These are phyloP conservation scores for Erysimum cheiranthoides DNA, from an alignment of 345 rosid genomes.

Conservation along the genomic window DNA sequence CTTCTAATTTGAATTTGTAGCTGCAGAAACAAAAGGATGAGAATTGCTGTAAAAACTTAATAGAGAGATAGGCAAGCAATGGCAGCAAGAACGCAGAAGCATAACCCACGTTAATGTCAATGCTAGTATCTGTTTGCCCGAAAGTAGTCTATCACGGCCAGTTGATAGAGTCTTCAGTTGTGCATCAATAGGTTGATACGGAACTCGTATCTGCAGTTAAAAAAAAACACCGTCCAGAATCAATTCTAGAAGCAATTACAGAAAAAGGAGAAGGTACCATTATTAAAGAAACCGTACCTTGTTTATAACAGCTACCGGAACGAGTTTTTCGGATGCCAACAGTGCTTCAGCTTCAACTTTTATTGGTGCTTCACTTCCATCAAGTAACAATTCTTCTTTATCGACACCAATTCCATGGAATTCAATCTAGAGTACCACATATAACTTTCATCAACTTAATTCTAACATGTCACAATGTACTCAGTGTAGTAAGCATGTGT, in stretches of 20 bases:
- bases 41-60: constrained; percentile 1
- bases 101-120: constrained; percentile 79
- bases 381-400: constrained; percentile 81
- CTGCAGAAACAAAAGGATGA: constrained; percentile 53
- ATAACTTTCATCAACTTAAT: constrained; percentile 29
- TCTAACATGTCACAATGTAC: constrained; percentile 21
- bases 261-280: constrained; percentile 23
- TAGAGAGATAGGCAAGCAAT: constrained; percentile 29
- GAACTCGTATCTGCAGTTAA: constrained; percentile 71
- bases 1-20: constrained; percentile 94
- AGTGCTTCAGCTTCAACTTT: constrained; percentile 83
- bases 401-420: constrained; percentile 87
- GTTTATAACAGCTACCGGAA: constrained; percentile 76
- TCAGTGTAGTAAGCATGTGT: constrained; percentile 6
- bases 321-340: constrained; percentile 76
- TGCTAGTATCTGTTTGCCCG: constrained; percentile 90
- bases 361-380: constrained; percentile 96
- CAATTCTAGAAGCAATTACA: constrained; percentile 32
- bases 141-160: constrained; percentile 81
- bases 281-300: constrained; percentile 59
- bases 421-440: constrained; percentile 55
- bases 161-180: constrained; percentile 75
- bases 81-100: constrained; percentile 20
- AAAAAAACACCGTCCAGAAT: constrained; percentile 23
- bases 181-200: constrained; percentile 80